Base-by-base conservation (phyloP, 345 rosid genomes). In the Populus ilicifolia region DNA sequence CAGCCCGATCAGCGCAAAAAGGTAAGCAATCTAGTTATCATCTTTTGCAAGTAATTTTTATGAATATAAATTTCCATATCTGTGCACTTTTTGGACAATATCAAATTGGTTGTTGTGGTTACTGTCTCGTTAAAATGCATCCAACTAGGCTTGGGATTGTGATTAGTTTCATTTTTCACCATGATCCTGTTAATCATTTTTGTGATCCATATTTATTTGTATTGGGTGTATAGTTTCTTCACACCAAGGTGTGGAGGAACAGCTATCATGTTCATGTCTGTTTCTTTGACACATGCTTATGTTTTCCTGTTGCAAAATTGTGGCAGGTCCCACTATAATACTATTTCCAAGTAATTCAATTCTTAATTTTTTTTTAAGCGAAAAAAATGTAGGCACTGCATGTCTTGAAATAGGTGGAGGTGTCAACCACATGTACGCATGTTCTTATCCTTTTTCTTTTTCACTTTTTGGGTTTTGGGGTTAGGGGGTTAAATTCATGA, bases 1-100 rank as follows among this genome's bases (percentile, higher is more conserved):
- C 97, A 93, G 87, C 84, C 90, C 84, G 97, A 92, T 88, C 97
- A 91, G 71, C 82, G 98, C 74, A 93, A 88, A 85, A 94, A 93
- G 98, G 98, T 91, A 71, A 12, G 7, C 64, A 35, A 18, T 75
- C 46, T n/a, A 12, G n/a, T 27, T 5, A 35, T 7, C 6, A 27
- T 44, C 46, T 7, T 16, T 64, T 2, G 12, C 12, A 17, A 5
- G 1, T 59, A 18, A 41, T 27, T 29, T 44, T 4, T 23, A 5
- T 35, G 13, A 46, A 25, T 35, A 33, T 68, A 17, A 38, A 43
- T 75, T 62, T 46, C 50, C 61, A 30, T 74, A 59, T 79, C 75
- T 63, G 69, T 56, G 54, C 46, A 7, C 8, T 65, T 73, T 33
- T 25, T 33, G 27, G 48, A 0, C 41, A 75, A 80, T 69, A 74